Evolutionary conservation across 169 alveolate genomes (phyloP), one percentile per base, ranked within the genome.

Genomic region (Plasmodium berghei): DNA sequence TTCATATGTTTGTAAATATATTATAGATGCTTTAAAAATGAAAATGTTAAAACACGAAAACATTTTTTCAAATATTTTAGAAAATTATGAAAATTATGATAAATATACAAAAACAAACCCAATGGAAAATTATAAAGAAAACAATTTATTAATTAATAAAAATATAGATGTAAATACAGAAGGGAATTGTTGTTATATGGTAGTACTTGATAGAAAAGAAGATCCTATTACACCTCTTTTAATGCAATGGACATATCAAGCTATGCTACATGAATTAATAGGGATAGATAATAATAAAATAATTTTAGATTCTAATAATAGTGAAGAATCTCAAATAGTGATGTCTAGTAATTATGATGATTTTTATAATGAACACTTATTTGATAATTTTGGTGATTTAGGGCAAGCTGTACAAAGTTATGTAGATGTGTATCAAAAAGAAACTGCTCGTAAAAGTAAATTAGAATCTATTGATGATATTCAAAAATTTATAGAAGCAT

Each of bases 161-260:
- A 20, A 20, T 63, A 16, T n/a, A 16, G 55, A 85, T 10, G 67
- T 48, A 26, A 54, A 59, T 6, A 71, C 67, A 40, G 94, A 86
- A 49, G 87, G 91, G 1, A 71, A 69, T 40, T 93, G 93, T 66
- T 87, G 95, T 69, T 80, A 95, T 34, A 72, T 98, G 87, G 71
- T 98, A 34, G 83, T 98, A 55, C 58, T 96, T 52, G 99, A 98
- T 93, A 93, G 99, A 89, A 96, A 97, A 92, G 99, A 97, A 90
- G 99, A 98, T 62, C 99, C 99, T n/a, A 95, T 98, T 3, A 97
- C 99, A 9, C 99, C 99, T 24, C 73, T 98, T 80, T 92, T 98
- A 73, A 97, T 97, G 90, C 98, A 98, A 77, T 98, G 99, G 99
- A 98, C 99, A 0, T 98, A 98, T 91, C 97, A 85, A 83, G 98